Base-by-base conservation (phyloP, 2,329 filamentous ascomycete genomes). In the Cercospora citrullina region DNA sequence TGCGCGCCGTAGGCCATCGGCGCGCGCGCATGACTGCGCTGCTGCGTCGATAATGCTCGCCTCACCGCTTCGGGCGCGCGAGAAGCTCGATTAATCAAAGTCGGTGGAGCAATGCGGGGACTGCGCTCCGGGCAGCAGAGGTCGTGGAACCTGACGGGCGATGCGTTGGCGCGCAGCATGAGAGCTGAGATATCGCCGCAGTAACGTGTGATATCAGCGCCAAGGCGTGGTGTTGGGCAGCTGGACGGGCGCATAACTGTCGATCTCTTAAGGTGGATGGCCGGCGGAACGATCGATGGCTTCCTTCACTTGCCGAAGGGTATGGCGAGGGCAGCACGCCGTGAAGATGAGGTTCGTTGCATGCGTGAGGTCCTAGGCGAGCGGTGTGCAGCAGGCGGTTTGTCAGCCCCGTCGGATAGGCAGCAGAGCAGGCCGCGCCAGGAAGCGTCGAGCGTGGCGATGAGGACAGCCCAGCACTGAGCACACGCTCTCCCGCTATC, bases 11-110 rank as follows among this genome's bases (percentile, higher is more conserved):
- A 21, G 48, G 31, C 48, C 48, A 9, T 18, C 26, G 26, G 26
- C 53, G 53, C 53, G 53, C 53, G 28, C 28, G 55, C 55, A 48
- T 64, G 57, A 68, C 23, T 55, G 55, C 65, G 58, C 26, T 60
- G 10, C 31, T 31, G 31, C 66, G 51, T 23, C 48, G 14, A 18
- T 28, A 23, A 68, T 59, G 66, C 66, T 65, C 66, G 66, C 59
- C 55, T 57, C 45, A 58, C 66, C 66, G 62, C 62, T 68, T 68
- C 62, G 33, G 48, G 62, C 31, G 45, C 18, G 33, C n/a, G 6
- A 51, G 26, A 42, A 55, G 45, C 21, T 58, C 62, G 31, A 57
- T 58, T 58, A 28, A 64, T 58, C 62, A 58, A 58, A 31, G 62
- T 26, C n/a, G 18, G 62, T 64, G 62, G 62, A 64, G 62, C 62